Evolutionary conservation across 2,329 filamentous ascomycete species (phyloP), one percentile per base, ranked within the genome.

Genomic region (Sphaerulina vaccinii): DNA sequence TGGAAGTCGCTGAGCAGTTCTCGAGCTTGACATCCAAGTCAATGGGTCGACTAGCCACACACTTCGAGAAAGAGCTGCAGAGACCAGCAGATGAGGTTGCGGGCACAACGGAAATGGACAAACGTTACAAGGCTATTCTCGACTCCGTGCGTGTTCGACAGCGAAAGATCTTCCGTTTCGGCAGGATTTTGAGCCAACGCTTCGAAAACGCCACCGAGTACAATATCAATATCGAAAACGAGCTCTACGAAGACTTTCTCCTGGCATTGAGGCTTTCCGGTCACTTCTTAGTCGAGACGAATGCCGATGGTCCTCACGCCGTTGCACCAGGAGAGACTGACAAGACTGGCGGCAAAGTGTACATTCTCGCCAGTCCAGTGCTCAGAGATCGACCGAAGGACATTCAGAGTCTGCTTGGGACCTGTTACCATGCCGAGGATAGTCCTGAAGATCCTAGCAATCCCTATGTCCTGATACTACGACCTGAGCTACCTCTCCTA

Each of bases 191-290:
- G 49, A 91, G 88, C 62, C 88, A 96, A 66, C 85, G 92, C 52
- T 99, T 99, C 65, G 93, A 99, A 70, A 97, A 99, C 66, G 88
- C 89, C 4, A 95, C 90, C 8, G 93, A 99, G 70, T 96, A 93
- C 71, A 96, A 88, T 69, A 87, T 97, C 65, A 85, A 87, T 29
- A 80, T 90, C 49, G 75, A 81, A 3, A 78, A 81, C 7, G 83
- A 88, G 24, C 80, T 82, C 55, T 77, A 95, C 55, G 84, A 85
- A 53, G 83, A 87, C 32, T 80, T 99, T 22, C 87, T 91, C 58
- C 88, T 95, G 60, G 83, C 88, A 19, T 79, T 99, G 7, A 82
- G 89, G 10, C 78, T 87, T 36, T 87, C 88, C 1, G 89, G 88
- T 2, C 93, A 99, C 68, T 95, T 97, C 64, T 80, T 95, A 23